Conservation (phyloP, 164 flowering plant genomes). For the Pachysandra terminalis region DNA sequence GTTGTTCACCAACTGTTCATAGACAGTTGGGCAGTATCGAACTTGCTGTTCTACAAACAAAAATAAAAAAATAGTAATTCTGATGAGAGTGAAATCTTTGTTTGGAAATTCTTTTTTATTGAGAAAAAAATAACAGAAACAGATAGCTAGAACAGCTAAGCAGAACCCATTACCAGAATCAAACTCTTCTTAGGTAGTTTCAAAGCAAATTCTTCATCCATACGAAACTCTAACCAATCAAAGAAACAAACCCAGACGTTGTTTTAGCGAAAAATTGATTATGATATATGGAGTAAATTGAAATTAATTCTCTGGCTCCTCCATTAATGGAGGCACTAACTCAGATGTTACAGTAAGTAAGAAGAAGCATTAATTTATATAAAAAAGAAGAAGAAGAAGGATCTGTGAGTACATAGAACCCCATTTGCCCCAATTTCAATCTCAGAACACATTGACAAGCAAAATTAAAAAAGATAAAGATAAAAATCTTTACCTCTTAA, state of each 20-base stretch:
- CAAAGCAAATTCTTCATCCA: background rate
- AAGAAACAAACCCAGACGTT: conserved; percentile 6
- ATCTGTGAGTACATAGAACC: conserved; percentile 16
- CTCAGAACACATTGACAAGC: background rate
- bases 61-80: background rate
- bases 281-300: background rate
- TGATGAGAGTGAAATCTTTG: no score
- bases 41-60: background rate
- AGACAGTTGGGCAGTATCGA: conserved; percentile 14
- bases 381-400: conserved; percentile 5
- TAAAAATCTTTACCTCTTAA: conserved; percentile 15
- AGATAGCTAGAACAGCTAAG: conserved; percentile 17
- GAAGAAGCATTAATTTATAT: background rate
- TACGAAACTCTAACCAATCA: background rate
- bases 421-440: conserved; percentile 13
- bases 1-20: conserved; percentile 12
- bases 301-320: background rate
- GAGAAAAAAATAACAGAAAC: conserved; percentile 4
- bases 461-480: no score
- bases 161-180: background rate
- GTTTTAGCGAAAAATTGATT: background rate
- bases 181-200: background rate
- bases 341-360: conserved; percentile 22
- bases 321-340: conserved; percentile 16
- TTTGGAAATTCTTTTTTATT: background rate